Conservation (phyloP, 2,329 filamentous ascomycete species). For the Cytospora piceae region DNA sequence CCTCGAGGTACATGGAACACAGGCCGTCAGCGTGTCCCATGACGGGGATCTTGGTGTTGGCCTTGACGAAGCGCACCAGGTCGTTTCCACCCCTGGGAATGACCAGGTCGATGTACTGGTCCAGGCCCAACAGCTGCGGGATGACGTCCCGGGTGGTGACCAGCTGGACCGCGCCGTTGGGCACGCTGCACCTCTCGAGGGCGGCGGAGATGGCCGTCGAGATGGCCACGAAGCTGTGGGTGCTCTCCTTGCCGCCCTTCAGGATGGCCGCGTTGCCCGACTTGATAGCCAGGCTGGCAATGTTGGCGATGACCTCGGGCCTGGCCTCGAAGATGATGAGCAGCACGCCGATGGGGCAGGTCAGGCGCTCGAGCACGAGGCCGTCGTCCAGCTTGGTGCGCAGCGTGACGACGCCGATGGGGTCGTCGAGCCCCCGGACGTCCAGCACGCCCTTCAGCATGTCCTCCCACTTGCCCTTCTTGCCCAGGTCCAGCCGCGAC, state of each 20-base stretch:
- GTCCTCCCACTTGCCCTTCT: constrained; percentile 92
- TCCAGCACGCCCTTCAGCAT: constrained; percentile 96
- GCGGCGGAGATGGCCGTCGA: constrained; percentile 81
- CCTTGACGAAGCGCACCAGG: constrained; percentile 86
- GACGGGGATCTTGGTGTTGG: constrained; percentile 90
- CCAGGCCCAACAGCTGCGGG: constrained; percentile 81
- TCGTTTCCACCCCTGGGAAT: constrained; percentile 92
- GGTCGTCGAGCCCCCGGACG: constrained; percentile 82
- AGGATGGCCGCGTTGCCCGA: constrained; percentile 96
- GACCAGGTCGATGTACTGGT: constrained; percentile 89
- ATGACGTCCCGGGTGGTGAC: constrained; percentile 93
- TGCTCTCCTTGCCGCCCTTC: constrained; percentile 96
- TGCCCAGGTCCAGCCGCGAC: constrained; percentile 83
- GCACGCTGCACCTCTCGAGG: constrained; percentile 72
- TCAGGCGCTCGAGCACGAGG: constrained; percentile 82
- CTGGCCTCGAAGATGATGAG: constrained; percentile 98
- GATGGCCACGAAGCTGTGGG: constrained; percentile 91
- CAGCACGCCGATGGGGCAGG: constrained; percentile 94
- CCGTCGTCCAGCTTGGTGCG: constrained; percentile 86
- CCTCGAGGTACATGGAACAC: constrained; percentile 83
- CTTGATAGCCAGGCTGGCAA: constrained; percentile 93
- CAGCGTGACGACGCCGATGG: constrained; percentile 86
- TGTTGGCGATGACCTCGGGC: constrained; percentile 97
- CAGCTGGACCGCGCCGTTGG: constrained; percentile 86
- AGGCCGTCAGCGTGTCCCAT: constrained; percentile 95